Evolutionary conservation across 345 rosid species (phyloP), one percentile per base, ranked within the genome.

Genomic region (Crucihimalaya himalaica): DNA sequence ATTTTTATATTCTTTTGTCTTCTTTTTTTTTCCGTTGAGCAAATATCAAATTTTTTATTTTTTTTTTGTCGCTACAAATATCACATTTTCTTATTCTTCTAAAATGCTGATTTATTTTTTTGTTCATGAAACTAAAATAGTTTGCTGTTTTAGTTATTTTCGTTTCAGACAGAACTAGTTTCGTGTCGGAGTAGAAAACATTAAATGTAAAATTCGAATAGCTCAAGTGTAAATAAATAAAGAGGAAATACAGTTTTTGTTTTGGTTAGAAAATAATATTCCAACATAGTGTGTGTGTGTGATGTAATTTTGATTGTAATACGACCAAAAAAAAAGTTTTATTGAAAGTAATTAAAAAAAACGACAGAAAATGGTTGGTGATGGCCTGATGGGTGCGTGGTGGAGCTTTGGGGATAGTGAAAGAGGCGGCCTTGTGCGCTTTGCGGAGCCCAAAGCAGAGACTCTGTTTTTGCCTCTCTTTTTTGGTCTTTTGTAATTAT

Each of bases 341-440:
- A n/a, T 46, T n/a, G 16, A 11, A 46, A 14, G 6, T 27, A 32
- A 25, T 35, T 23, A 48, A 48, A 47, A 45, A 32, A 46, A 50
- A 58, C 6, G 8, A 32, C 39, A 40, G 9, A 61, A 27, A 54
- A 42, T 20, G 34, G 65, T 55, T 10, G 62, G 27, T 10, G 43
- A 39, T 39, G 43, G 43, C 3, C 15, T 53, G 45, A 40, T 40
- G 63, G 70, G 64, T 63, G 21, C 11, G 25, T 52, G 61, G 46
- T 72, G 68, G 75, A 71, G 69, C 77, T 63, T 72, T 12, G 71
- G 71, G 58, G 13, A 55, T n/a, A 14, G 71, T 64, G 78, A 64
- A 20, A 63, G 62, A 50, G 76, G 76, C 63, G 69, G 69, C 63
- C 67, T 71, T 61, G 70, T 53, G 70, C 61, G 63, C 20, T 65